These are phyloP conservation scores for Eucalyptus rudis DNA, from an alignment of 345 rosid genomes.

Conservation along the genomic window DNA sequence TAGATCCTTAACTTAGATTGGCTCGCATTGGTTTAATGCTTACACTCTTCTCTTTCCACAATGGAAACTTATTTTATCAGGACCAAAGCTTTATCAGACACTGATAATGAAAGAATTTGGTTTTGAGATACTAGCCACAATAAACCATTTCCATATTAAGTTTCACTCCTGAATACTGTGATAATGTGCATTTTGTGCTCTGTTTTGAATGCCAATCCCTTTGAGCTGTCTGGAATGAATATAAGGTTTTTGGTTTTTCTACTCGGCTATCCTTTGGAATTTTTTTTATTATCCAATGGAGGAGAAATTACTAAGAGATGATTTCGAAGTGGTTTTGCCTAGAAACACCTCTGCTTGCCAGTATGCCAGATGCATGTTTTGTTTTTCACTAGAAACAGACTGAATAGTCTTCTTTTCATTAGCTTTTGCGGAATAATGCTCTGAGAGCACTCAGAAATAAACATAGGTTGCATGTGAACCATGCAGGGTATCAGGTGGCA, in stretches of 20 bases:
- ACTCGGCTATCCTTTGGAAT: not conserved
- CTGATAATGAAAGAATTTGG: not conserved
- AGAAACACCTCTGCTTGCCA: not conserved
- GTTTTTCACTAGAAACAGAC: not conserved
- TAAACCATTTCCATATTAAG: not conserved
- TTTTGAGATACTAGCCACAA: not conserved
- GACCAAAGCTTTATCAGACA: not conserved
- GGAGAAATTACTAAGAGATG: not conserved
- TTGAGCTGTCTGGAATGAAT: not conserved
- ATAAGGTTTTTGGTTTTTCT: not conserved
- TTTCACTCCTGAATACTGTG: not conserved
- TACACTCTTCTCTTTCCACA: not conserved
- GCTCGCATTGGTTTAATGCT: not conserved
- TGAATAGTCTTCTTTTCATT: not conserved
- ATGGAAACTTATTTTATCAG: not conserved
- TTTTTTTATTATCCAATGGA: not conserved
- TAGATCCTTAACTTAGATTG: not conserved
- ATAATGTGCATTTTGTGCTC: not conserved
- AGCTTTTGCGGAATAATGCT: not conserved
- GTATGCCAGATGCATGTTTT: not conserved
- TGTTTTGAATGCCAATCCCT: not conserved
- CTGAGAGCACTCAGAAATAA: not conserved
- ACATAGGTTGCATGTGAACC: not conserved
- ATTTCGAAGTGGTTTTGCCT: not conserved
- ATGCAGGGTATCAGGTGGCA: conserved; percentile 76